A percentile compares a stretch with the other conserved stretches of the same genome.
Evolutionary conservation across 495 filamentous ascomycete species (phyloP).

Genomic region (Xylaria scruposa): DNA sequence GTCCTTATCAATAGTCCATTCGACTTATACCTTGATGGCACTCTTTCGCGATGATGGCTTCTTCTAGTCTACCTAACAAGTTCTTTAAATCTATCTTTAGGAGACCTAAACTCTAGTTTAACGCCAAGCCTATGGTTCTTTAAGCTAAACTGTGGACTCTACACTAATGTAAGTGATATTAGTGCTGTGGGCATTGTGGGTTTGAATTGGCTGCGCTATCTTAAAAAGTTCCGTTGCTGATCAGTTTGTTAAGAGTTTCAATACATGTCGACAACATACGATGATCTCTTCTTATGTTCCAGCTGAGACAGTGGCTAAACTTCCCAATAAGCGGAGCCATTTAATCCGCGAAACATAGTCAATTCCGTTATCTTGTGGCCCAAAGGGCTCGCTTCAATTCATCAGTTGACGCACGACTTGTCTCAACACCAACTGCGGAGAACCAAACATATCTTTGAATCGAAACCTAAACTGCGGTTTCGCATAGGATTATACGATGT

Average conservation of each 20-base stretch:
- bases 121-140: conserved; percentile 11
- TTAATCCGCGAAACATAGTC: neutral
- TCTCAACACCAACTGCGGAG: conserved; percentile 1
- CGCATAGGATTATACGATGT: conserved; percentile 1
- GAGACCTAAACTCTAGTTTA: neutral
- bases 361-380: neutral
- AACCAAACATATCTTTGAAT: neutral
- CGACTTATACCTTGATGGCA: neutral
- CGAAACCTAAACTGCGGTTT: neutral
- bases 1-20: neutral
- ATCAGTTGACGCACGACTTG: conserved; percentile 6
- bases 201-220: neutral
- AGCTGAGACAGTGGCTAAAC: neutral
- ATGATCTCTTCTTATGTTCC: neutral
- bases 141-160: neutral
- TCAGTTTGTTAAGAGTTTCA: neutral
- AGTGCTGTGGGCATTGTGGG: conserved; percentile 12
- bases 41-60: neutral
- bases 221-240: neutral
- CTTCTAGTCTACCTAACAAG: neutral
- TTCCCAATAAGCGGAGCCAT: neutral
- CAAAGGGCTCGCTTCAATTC: neutral
- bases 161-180: neutral
- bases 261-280: neutral
- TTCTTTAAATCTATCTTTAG: neutral